These are phyloP conservation scores for Thalassiosira ordinaria DNA, from an alignment of 352 stramenopile species.

Conservation along the genomic window DNA sequence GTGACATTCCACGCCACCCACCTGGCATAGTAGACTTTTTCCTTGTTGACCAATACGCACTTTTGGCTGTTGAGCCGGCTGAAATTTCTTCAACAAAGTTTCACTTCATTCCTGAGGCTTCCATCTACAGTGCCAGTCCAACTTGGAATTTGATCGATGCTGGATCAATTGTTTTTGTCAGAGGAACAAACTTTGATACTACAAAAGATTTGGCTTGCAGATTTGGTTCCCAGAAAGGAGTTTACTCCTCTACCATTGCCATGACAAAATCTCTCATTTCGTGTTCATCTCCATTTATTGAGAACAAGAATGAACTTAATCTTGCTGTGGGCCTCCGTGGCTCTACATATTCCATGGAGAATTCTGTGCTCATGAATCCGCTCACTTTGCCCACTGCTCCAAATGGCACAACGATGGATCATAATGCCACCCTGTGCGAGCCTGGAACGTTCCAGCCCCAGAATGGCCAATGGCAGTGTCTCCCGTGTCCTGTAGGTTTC, in stretches of 20 bases:
- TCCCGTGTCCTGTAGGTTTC: conserved; percentile 93
- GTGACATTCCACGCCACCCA: conserved; percentile 75
- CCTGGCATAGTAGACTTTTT: conserved; percentile 85
- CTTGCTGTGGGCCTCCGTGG: conserved; percentile 71
- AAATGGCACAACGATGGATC: conserved; percentile 61
- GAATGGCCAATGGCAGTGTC: conserved; percentile 85
- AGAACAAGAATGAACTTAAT: conserved; percentile 74
- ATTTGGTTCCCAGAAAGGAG: no score
- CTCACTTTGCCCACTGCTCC: conserved; percentile 88
- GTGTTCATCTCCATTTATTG: conserved; percentile 86
- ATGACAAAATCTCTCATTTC: conserved; percentile 86
- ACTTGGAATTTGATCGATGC: conserved; percentile 86
- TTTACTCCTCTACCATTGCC: conserved; percentile 78
- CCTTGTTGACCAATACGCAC: conserved; percentile 82
- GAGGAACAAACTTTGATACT: conserved; percentile 94
- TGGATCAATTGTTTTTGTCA: conserved; percentile 90
- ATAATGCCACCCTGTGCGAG: conserved; percentile 94
- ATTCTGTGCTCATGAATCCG: background rate
- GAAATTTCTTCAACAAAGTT: conserved; percentile 69
- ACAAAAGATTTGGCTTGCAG: conserved; percentile 88
- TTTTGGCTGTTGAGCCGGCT: conserved; percentile 67
- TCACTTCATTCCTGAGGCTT: conserved; percentile 89
- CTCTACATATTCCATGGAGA: conserved; percentile 2
- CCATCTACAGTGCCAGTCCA: conserved; percentile 87
- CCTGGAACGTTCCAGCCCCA: conserved; percentile 93